phyloP scores from a whole-genome alignment of 129 eudicot genomes.

The Deinandra increscens region DNA sequence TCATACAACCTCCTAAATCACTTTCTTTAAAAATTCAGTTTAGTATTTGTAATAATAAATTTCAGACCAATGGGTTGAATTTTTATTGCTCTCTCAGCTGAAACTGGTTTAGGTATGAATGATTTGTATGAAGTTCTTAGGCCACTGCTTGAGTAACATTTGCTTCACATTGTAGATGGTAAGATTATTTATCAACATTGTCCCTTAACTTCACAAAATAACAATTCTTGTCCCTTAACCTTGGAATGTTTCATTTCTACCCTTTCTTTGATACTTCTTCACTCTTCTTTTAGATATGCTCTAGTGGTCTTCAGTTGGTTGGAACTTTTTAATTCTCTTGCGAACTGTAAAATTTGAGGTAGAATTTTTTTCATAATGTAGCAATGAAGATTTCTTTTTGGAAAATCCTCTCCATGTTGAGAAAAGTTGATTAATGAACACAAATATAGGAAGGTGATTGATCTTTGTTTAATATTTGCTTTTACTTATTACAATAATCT shows the following conservation, averaged over 20 bases:
- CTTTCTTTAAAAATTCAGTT: neutral
- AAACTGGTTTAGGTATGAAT: constrained; percentile 90
- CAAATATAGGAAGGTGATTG: neutral
- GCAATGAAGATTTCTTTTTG: neutral
- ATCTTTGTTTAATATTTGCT: neutral
- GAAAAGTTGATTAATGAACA: constrained; percentile 2
- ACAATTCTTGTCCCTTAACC: neutral
- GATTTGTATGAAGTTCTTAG: constrained; percentile 65
- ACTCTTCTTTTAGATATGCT: too few species aligned
- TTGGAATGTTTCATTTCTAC: too few species aligned
- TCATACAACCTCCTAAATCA: neutral
- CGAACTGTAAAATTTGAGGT: neutral
- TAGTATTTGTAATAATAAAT: neutral
- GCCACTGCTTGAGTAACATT: constrained; percentile 73
- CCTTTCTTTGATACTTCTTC: too few species aligned
- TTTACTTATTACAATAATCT: neutral
- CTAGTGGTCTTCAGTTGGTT: neutral
- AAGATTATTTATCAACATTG: constrained; percentile 9
- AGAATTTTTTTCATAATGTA: too few species aligned
- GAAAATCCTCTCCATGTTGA: neutral
- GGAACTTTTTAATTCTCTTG: neutral
- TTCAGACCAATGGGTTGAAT: constrained; percentile 88
- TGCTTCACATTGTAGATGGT: constrained; percentile 56
- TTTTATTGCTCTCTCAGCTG: constrained; percentile 88
- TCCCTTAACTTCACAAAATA: neutral